These are phyloP conservation scores for Coleophoma eucalyptorum DNA, from an alignment of 2,329 filamentous ascomycete genomes.

Conservation along the genomic window DNA sequence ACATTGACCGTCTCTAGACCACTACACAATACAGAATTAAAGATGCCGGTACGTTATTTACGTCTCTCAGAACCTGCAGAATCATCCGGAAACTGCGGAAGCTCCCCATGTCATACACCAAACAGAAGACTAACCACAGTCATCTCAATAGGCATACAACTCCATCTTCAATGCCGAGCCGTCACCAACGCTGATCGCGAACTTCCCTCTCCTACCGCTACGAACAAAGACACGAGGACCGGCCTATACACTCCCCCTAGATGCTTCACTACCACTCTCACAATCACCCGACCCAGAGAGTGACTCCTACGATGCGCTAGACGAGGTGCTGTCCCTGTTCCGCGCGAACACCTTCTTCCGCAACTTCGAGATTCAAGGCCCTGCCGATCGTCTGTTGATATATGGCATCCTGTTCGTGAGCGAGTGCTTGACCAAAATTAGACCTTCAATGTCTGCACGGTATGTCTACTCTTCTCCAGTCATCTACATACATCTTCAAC, in stretches of 20 bases:
- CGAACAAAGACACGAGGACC: slow-evolving; percentile 95
- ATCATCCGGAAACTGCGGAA: background rate
- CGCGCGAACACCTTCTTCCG: slow-evolving; percentile 98
- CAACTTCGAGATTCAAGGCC: slow-evolving; percentile 98
- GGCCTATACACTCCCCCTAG: slow-evolving; percentile 76
- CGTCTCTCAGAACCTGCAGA: background rate
- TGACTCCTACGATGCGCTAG: slow-evolving; percentile 93
- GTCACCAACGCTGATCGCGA: slow-evolving; percentile 61
- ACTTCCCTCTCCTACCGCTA: slow-evolving; percentile 91
- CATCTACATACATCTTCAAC: too few relatives aligned
- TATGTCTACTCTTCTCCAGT: slow-evolving; percentile 34
- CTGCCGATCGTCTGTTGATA: slow-evolving; percentile 88
- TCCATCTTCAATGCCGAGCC: slow-evolving; percentile 83
- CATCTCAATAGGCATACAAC: slow-evolving; percentile 75
- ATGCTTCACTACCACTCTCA: slow-evolving; percentile 35
- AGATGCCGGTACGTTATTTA: slow-evolving; percentile 1
- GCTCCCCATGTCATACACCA: too few relatives aligned
- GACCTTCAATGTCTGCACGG: slow-evolving; percentile 62
- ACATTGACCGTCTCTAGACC: too few relatives aligned
- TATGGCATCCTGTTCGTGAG: slow-evolving; percentile 96
- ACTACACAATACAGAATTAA: background rate
- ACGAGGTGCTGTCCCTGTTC: slow-evolving; percentile 90
- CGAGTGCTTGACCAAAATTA: slow-evolving; percentile 86
- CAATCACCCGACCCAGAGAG: slow-evolving; percentile 72
- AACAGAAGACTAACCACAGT: too few relatives aligned